phyloP scores from a whole-genome alignment of 257 asterid species.

The Dorcoceras hygrometricum region DNA sequence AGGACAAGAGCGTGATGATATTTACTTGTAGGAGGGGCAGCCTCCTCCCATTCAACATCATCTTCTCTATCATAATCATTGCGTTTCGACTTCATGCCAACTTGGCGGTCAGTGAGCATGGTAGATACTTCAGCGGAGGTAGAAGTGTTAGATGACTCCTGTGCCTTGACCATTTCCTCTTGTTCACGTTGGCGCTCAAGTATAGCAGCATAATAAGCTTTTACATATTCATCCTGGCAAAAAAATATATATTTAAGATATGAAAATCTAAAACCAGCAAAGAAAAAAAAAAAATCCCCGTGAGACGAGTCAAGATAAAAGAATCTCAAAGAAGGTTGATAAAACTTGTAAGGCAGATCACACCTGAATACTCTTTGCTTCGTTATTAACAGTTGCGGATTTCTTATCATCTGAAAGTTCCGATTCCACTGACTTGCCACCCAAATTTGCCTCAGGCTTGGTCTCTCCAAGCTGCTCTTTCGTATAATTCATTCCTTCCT shows the following conservation, averaged over 20 bases:
- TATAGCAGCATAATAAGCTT: constrained; percentile 87
- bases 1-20: not conserved
- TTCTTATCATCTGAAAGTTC: constrained; percentile 74
- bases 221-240: constrained; percentile 66
- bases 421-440: constrained; percentile 34
- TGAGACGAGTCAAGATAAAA: not conserved
- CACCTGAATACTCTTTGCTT: constrained; percentile 64
- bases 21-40: constrained; percentile 66
- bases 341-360: constrained; percentile 10
- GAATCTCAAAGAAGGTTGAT: constrained; percentile 8
- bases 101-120: constrained; percentile 57
- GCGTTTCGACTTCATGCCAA: constrained; percentile 73
- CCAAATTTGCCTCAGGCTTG: constrained; percentile 52
- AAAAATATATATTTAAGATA: constrained; percentile 7
- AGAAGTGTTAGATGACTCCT: constrained; percentile 30
- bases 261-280: not conserved
- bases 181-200: constrained; percentile 60
- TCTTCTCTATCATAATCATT: constrained; percentile 59
- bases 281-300: not conserved
- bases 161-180: constrained; percentile 50
- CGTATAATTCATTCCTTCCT: constrained; percentile 82
- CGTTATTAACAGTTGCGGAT: constrained; percentile 44
- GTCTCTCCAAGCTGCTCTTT: constrained; percentile 88
- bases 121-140: constrained; percentile 28
- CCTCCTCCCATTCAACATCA: constrained; percentile 81